phyloP scores from a whole-genome alignment of 768 basidiomycete species.

The Clitopilus passeckerianus region DNA sequence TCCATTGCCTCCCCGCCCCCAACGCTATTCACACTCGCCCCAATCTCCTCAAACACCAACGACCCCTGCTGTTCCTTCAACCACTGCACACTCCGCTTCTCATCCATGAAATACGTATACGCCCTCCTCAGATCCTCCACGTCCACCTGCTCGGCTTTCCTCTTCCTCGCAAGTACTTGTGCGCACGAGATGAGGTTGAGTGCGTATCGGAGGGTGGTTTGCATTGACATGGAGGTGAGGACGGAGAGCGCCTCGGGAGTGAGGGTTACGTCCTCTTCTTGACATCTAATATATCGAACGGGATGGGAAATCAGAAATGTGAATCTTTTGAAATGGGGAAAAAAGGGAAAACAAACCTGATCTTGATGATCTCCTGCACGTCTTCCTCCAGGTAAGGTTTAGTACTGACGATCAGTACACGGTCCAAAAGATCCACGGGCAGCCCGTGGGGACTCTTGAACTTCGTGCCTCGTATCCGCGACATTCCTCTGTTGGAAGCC shows the following conservation, averaged over 20 bases:
- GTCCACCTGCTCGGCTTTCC: slow-evolving; percentile 77
- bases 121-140: slow-evolving; percentile 81
- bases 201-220: slow-evolving; percentile 91
- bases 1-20: slow-evolving; percentile 29
- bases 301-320: neutral
- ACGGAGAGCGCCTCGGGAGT: slow-evolving; percentile 67
- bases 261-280: slow-evolving; percentile 93
- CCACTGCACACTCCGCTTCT: slow-evolving; percentile 90
- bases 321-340: slow-evolving; percentile 4
- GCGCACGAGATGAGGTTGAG: slow-evolving; percentile 94
- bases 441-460: slow-evolving; percentile 94
- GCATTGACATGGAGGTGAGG: slow-evolving; percentile 83
- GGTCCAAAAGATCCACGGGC: slow-evolving; percentile 90
- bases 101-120: slow-evolving; percentile 90
- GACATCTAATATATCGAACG: slow-evolving; percentile 48
- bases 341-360: slow-evolving; percentile 50
- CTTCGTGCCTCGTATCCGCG: slow-evolving; percentile 91
- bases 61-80: slow-evolving; percentile 77
- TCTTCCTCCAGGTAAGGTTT: slow-evolving; percentile 80
- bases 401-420: slow-evolving; percentile 94
- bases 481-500: slow-evolving; percentile 96
- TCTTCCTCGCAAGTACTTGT: slow-evolving; percentile 77
- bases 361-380: slow-evolving; percentile 87
- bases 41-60: slow-evolving; percentile 71
- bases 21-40: slow-evolving; percentile 18